Evolutionary conservation across 371 early-diverging fungal genomes (phyloP).

Genomic region (Batrachochytrium dendrobatidis): DNA sequence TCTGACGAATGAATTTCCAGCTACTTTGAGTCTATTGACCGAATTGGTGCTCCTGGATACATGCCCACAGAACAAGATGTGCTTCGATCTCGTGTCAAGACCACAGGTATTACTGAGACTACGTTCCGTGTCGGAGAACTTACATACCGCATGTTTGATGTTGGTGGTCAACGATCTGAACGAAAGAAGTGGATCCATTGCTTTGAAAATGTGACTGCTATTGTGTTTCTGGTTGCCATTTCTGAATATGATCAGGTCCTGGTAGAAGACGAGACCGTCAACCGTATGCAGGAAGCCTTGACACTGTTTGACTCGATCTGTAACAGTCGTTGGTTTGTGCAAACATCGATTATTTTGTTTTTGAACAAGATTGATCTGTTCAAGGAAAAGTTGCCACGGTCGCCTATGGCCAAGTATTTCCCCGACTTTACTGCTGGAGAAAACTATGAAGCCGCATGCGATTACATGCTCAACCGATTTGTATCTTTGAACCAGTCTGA

Average conservation of each 20-base stretch:
- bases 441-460: constrained; percentile 69
- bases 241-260: constrained; percentile 93
- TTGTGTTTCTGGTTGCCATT: constrained; percentile 91
- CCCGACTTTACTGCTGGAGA: constrained; percentile 71
- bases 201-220: constrained; percentile 67
- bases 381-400: constrained; percentile 73
- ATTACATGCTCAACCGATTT: constrained; percentile 79
- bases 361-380: constrained; percentile 95
- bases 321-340: constrained; percentile 90
- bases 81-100: constrained; percentile 31
- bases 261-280: constrained; percentile 89
- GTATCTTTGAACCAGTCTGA: constrained; percentile 55
- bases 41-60: constrained; percentile 70
- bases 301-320: constrained; percentile 94
- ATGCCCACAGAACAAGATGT: constrained; percentile 79
- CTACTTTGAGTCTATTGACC: constrained; percentile 87
- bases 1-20: no score
- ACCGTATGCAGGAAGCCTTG: constrained; percentile 94
- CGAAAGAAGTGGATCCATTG: constrained; percentile 33
- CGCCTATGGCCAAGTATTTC: constrained; percentile 76
- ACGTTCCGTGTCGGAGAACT: constrained; percentile 72
- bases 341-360: constrained; percentile 90
- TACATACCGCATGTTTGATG: constrained; percentile 35
- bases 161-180: constrained; percentile 27
- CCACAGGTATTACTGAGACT: constrained; percentile 32